phyloP scores from a whole-genome alignment of 768 basidiomycete genomes.

The Lactifluus rugatus region DNA sequence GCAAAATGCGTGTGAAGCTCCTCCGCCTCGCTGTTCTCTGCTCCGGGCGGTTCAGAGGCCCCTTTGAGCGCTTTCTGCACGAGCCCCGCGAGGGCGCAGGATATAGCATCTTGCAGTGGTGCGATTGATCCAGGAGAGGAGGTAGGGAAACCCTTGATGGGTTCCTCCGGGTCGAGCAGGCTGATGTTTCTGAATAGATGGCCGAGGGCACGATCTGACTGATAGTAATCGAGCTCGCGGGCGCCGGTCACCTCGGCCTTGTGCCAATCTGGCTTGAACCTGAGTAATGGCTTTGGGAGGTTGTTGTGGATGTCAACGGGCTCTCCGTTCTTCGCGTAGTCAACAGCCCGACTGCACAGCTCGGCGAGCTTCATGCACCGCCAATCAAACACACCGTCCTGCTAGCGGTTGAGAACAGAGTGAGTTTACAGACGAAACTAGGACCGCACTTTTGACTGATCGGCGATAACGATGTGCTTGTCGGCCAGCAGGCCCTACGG shows the following conservation, averaged over 20 bases:
- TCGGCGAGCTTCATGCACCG: not conserved
- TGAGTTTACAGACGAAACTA: not conserved
- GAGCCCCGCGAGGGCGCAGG: not conserved
- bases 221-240: not conserved
- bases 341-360: too few species aligned
- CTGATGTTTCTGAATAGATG: conserved; percentile 31
- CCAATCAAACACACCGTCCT: not conserved
- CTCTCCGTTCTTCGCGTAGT: too few species aligned
- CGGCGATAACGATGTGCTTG: not conserved
- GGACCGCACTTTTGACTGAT: not conserved
- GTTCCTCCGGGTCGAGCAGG: conserved; percentile 32
- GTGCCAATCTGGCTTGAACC: not conserved
- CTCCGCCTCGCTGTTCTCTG: not conserved
- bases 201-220: not conserved
- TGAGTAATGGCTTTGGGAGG: not conserved
- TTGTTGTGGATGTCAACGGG: not conserved
- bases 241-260: not conserved
- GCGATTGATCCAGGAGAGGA: not conserved
- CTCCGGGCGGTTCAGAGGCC: not conserved
- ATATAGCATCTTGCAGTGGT: conserved; percentile 1
- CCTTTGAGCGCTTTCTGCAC: not conserved
- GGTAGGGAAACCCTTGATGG: conserved; percentile 8
- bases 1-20: not conserved
- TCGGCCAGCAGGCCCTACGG: not conserved
- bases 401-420: not conserved